A percentile compares a stretch with the other conserved stretches of the same genome.
Conservation (phyloP, 1,284 basidiomycete species). For the Cutaneotrichosporon cavernicola region DNA sequence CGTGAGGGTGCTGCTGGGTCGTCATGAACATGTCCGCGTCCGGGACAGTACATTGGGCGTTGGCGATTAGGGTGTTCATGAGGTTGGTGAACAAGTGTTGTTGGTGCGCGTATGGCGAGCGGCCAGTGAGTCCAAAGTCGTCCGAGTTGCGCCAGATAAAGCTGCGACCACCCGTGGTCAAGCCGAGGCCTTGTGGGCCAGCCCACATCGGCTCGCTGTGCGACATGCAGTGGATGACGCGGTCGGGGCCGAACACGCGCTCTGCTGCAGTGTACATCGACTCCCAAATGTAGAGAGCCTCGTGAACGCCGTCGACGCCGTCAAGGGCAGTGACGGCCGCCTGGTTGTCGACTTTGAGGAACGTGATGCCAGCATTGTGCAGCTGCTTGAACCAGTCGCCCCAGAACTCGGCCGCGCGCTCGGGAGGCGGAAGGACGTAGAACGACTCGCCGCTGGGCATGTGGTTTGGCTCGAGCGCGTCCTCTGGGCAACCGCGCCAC, state of each 20-base stretch:
- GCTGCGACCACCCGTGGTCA: neutral
- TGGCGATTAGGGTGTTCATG: constrained; percentile 32
- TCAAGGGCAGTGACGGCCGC: constrained; percentile 24
- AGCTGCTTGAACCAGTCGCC: constrained; percentile 36
- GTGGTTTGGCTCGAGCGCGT: constrained; percentile 15
- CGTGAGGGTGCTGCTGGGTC: constrained; percentile 23
- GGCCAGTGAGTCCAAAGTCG: constrained; percentile 36
- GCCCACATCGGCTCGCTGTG: constrained; percentile 36
- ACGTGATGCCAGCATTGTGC: constrained; percentile 32
- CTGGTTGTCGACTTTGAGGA: constrained; percentile 45
- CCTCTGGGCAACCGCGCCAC: constrained; percentile 15
- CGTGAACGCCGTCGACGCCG: constrained; percentile 14
- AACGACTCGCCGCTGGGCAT: constrained; percentile 4
- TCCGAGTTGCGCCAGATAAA: constrained; percentile 32
- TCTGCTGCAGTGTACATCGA: constrained; percentile 28
- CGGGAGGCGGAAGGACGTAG: constrained; percentile 32
- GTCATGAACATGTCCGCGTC: constrained; percentile 48
- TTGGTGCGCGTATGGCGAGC: constrained; percentile 25
- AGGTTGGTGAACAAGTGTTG: constrained; percentile 37
- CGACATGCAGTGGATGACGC: constrained; percentile 42
- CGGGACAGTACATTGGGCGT: constrained; percentile 32
- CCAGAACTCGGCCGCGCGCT: constrained; percentile 38
- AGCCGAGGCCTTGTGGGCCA: constrained; percentile 28
- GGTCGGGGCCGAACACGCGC: constrained; percentile 27
- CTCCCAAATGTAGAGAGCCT: constrained; percentile 28